phyloP scores from a whole-genome alignment of 768 basidiomycete species.

The Suillus bovinus region DNA sequence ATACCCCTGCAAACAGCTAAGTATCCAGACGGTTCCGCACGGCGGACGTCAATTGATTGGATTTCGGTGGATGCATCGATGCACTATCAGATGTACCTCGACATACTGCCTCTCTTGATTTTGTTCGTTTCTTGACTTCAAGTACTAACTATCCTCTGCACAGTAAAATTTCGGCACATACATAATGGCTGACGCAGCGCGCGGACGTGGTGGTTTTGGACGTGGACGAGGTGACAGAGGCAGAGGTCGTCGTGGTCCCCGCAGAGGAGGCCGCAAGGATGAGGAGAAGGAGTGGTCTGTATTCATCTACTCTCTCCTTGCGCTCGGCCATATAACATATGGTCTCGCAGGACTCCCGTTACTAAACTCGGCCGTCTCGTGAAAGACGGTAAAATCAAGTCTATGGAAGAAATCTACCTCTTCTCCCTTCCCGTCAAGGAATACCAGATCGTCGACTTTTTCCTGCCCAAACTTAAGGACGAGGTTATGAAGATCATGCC shows the following conservation, averaged over 20 bases:
- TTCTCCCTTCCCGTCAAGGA: conserved; percentile 99
- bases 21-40: neutral
- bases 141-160: conserved; percentile 27
- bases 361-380: conserved; percentile 99
- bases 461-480: conserved; percentile 99
- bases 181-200: conserved; percentile 86
- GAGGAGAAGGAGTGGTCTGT: conserved; percentile 99
- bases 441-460: conserved; percentile 98
- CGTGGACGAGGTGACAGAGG: conserved; percentile 76
- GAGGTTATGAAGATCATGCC: conserved; percentile 99
- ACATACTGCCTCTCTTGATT: neutral
- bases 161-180: conserved; percentile 27
- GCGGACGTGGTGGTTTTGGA: conserved; percentile 90
- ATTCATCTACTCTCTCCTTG: conserved; percentile 1
- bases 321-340: conserved; percentile 11
- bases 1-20: neutral
- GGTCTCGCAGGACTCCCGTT: conserved; percentile 78
- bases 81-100: conserved; percentile 41
- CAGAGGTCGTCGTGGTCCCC: conserved; percentile 73
- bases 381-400: conserved; percentile 99
- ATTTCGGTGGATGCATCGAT: conserved; percentile 50
- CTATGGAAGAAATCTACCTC: conserved; percentile 99
- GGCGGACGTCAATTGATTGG: neutral
- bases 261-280: conserved; percentile 97
- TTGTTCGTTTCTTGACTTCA: neutral